Conservation (phyloP, 2,329 filamentous ascomycete genomes). For the Fusarium napiforme region DNA sequence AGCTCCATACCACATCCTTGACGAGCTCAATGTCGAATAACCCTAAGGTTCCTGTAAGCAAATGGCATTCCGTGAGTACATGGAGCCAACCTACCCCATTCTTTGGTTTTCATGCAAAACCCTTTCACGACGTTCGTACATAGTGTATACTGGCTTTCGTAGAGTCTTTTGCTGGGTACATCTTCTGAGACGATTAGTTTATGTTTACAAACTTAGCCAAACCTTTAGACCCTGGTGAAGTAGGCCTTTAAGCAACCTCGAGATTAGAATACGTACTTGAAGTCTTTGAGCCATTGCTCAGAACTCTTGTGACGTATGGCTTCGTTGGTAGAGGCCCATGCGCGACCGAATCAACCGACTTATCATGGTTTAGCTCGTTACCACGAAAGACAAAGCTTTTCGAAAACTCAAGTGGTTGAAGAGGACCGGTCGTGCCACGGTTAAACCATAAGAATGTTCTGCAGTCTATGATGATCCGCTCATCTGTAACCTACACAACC, state of each 20-base stretch:
- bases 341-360: fast-evolving
- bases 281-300: neutral
- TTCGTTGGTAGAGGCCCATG: neutral
- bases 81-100: constrained; percentile 7
- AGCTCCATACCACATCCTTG: neutral
- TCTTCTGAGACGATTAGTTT: neutral
- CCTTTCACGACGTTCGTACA: neutral
- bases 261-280: neutral
- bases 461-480: neutral
- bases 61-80: fast-evolving
- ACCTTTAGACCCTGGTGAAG: fast-evolving
- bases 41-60: neutral
- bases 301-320: fast-evolving
- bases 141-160: neutral
- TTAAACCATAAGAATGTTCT: constrained; percentile 2
- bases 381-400: neutral
- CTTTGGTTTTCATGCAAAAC: constrained; percentile 9
- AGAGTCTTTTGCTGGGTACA: neutral
- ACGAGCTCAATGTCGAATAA: constrained; percentile 6
- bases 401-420: neutral
- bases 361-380: neutral
- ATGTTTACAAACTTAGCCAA: fast-evolving
- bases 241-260: fast-evolving
- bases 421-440: neutral
- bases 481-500: neutral